phyloP scores from a whole-genome alignment of 2,329 filamentous ascomycete species.

The Fusarium solani-melongenae region DNA sequence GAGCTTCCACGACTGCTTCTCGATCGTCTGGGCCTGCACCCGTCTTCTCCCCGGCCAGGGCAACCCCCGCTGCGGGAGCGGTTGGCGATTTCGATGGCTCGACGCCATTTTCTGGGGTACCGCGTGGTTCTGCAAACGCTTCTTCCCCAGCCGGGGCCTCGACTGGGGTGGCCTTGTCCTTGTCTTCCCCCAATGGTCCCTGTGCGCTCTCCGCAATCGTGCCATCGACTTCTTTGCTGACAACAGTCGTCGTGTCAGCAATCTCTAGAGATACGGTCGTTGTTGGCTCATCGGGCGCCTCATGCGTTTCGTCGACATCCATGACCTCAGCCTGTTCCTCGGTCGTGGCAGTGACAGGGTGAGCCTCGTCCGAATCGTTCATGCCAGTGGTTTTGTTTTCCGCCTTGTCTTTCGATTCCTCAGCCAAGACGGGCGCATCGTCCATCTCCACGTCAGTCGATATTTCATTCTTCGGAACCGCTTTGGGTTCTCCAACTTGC shows the following conservation, averaged over 20 bases:
- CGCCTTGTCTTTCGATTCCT: slow-evolving; percentile 1
- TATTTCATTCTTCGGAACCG: not conserved
- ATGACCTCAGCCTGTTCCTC: slow-evolving; percentile 29
- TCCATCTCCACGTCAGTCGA: slow-evolving; percentile 18
- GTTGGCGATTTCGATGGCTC: slow-evolving; percentile 6
- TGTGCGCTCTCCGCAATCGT: slow-evolving; percentile 8
- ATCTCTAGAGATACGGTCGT: slow-evolving; percentile 7
- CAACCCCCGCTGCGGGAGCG: slow-evolving; percentile 2
- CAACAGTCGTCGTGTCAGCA: slow-evolving; percentile 18
- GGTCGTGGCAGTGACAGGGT: not conserved
- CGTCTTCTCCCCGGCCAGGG: not conserved
- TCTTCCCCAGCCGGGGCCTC: slow-evolving; percentile 13
- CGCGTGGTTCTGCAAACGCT: slow-evolving; percentile 5
- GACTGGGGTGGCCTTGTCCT: not conserved
- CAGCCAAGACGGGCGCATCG: not conserved
- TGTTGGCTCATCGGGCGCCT: not conserved
- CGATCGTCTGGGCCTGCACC: not conserved
- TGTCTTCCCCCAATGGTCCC: not conserved
- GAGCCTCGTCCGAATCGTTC: not conserved
- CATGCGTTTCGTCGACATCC: slow-evolving; percentile 34
- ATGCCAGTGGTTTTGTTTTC: not conserved
- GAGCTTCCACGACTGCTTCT: slow-evolving; percentile 1
- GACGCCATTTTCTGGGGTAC: slow-evolving; percentile 16
- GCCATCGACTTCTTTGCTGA: slow-evolving; percentile 13
- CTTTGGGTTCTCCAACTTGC: not conserved